Percentiles rank a stretch among this genome's conserved stretches.
phyloP scores from a whole-genome alignment of 2,329 filamentous ascomycete species.

The Raffaelea ambrosiae region DNA sequence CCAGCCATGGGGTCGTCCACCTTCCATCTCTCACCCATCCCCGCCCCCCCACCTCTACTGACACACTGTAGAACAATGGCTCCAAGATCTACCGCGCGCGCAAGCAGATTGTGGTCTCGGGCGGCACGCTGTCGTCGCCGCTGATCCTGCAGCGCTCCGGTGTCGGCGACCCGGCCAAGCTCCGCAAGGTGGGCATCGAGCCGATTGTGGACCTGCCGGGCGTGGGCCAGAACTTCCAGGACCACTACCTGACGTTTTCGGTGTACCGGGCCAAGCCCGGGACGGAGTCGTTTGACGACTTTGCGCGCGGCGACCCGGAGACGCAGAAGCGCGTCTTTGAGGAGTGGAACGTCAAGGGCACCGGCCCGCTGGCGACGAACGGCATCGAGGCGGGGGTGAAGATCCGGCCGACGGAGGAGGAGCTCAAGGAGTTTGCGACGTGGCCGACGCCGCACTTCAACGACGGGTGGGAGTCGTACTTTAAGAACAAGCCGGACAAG shows the following conservation, averaged over 20 bases:
- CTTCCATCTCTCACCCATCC: neutral
- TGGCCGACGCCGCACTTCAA: conserved; percentile 71
- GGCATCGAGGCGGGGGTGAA: conserved; percentile 76
- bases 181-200: conserved; percentile 58
- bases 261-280: conserved; percentile 65
- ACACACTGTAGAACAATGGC: conserved; percentile 36
- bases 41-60: neutral
- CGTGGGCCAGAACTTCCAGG: conserved; percentile 69
- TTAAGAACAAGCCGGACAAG: conserved; percentile 78
- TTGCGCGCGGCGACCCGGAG: conserved; percentile 63
- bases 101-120: conserved; percentile 66
- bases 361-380: conserved; percentile 68
- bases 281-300: conserved; percentile 73
- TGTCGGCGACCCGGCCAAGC: conserved; percentile 64
- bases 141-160: conserved; percentile 69
- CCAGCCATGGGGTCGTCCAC: neutral
- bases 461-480: conserved; percentile 71
- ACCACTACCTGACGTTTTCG: conserved; percentile 65
- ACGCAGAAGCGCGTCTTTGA: conserved; percentile 65
- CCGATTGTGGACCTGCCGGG: conserved; percentile 63
- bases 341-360: conserved; percentile 73
- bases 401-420: conserved; percentile 60
- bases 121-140: conserved; percentile 65
- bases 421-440: conserved; percentile 58
- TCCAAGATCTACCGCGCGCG: conserved; percentile 52